Percentiles rank a stretch among this genome's conserved stretches.
phyloP scores from a whole-genome alignment of 148 eudicot species.

The Spergularia bocconei region DNA sequence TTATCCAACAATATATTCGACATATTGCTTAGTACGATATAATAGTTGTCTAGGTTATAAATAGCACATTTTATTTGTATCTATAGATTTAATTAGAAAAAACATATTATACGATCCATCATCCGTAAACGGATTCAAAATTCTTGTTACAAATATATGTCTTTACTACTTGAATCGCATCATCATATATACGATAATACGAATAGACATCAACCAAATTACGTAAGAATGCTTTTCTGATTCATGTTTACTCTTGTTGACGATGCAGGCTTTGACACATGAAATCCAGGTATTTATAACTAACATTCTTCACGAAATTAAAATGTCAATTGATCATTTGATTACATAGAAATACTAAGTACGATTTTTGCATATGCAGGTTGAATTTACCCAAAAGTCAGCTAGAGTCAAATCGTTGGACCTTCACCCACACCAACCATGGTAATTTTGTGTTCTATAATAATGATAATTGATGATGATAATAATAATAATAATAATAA shows the following conservation, averaged over 20 bases:
- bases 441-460: slow-evolving; percentile 30
- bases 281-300: slow-evolving; percentile 18
- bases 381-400: slow-evolving; percentile 63
- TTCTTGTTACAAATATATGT: no score
- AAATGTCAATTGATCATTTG: background rate
- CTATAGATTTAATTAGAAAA: no score
- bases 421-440: slow-evolving; percentile 74
- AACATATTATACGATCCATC: no score
- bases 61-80: no score
- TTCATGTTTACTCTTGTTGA: background rate
- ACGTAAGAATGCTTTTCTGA: background rate
- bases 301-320: background rate
- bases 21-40: no score
- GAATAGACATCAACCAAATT: background rate
- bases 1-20: no score
- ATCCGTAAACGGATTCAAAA: no score
- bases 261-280: slow-evolving; percentile 18
- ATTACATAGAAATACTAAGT: background rate
- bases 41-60: no score
- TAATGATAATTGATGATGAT: no score
- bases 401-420: slow-evolving; percentile 77
- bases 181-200: no score
- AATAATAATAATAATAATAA: no score
- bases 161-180: background rate
- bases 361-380: slow-evolving; percentile 30